Conservation (phyloP, 139 green algal species). For the Chlorella sorokiniana region DNA sequence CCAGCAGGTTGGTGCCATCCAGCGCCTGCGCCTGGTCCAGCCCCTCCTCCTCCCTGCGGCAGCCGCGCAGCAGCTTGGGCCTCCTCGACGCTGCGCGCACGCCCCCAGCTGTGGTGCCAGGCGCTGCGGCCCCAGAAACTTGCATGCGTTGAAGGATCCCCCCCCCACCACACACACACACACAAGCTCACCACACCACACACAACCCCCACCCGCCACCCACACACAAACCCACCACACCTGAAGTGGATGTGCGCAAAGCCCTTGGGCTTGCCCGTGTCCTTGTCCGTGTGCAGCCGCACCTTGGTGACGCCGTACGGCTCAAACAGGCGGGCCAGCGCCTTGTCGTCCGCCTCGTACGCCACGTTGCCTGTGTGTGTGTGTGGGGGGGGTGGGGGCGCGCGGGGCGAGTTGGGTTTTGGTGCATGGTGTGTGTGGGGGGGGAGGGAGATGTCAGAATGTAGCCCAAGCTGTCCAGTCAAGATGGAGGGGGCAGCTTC, state of each 20-base stretch:
- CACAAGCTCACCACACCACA: neutral
- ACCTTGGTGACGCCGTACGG: conserved; percentile 63
- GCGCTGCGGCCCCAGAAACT: too few species aligned
- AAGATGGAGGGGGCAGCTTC: too few species aligned
- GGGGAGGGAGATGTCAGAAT: neutral
- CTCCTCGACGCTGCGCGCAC: too few species aligned
- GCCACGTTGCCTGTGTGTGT: conserved; percentile 69
- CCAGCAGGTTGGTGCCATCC: conserved; percentile 62
- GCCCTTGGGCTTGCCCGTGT: conserved; percentile 74
- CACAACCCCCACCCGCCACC: neutral
- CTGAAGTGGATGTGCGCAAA: conserved; percentile 91
- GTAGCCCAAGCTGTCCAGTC: neutral
- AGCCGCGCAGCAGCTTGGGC: too few species aligned
- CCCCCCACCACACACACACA: neutral
- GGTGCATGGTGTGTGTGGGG: neutral
- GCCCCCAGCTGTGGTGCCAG: too few species aligned
- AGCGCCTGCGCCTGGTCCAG: conserved; percentile 64
- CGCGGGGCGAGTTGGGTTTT: neutral
- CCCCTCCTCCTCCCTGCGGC: conserved; percentile 18
- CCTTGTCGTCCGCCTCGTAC: conserved; percentile 62
- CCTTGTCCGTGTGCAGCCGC: conserved; percentile 82
- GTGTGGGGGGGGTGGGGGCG: neutral
- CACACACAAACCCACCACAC: conserved; percentile 31
- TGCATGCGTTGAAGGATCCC: too few species aligned
- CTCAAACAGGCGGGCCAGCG: conserved; percentile 69